These are phyloP conservation scores for Orobanche coerulescens DNA, from an alignment of 257 asterid genomes.

Conservation along the genomic window DNA sequence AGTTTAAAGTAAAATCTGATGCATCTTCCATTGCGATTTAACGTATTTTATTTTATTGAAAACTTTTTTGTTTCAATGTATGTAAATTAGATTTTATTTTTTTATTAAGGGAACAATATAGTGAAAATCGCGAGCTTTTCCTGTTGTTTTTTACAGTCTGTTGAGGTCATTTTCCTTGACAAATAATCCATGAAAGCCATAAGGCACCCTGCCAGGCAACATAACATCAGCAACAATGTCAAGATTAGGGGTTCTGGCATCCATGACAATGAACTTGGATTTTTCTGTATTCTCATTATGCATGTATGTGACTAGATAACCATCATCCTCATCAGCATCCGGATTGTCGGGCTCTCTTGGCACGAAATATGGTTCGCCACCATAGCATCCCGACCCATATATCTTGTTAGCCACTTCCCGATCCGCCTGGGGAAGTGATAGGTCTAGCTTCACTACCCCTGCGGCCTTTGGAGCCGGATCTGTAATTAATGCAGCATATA, in stretches of 20 bases:
- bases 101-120: no score
- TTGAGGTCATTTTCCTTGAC: neutral
- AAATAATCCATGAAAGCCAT: neutral
- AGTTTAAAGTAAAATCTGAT: no score
- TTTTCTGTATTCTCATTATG: neutral
- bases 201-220: neutral
- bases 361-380: slow-evolving; percentile 31
- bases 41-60: no score
- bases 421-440: neutral
- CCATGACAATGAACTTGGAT: neutral
- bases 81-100: no score
- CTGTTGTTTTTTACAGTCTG: no score
- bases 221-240: neutral
- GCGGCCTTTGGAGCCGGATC: neutral
- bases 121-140: no score
- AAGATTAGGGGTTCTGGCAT: neutral
- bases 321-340: slow-evolving; percentile 46
- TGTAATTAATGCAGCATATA: slow-evolving; percentile 22
- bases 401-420: slow-evolving; percentile 18
- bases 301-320: slow-evolving; percentile 43
- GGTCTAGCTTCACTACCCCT: neutral
- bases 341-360: slow-evolving; percentile 24
- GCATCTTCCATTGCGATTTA: no score
- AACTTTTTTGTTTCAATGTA: no score
- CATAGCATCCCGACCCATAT: slow-evolving; percentile 17